Evolutionary conservation across 768 basidiomycete species (phyloP).

Genomic region (Trametes villosa): DNA sequence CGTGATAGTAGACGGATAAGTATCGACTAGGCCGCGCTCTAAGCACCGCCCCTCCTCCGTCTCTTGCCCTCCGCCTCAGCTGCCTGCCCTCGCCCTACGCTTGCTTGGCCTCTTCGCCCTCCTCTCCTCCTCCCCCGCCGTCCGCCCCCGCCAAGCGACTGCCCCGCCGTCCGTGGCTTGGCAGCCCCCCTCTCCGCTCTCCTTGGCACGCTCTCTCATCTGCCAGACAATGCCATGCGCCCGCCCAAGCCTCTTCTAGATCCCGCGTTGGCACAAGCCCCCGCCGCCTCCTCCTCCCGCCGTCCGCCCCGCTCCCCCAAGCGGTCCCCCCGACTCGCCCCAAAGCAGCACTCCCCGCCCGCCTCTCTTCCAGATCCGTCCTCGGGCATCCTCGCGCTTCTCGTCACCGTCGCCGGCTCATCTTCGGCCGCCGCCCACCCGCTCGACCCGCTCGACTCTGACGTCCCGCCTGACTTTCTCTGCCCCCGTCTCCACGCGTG

Average conservation of each 20-base stretch:
- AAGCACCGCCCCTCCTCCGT: background rate
- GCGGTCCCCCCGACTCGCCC: slow-evolving; percentile 6
- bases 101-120: background rate
- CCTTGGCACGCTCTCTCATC: no score
- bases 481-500: slow-evolving; percentile 46
- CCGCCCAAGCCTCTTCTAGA: slow-evolving; percentile 16
- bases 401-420: slow-evolving; percentile 58
- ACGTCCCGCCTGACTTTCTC: slow-evolving; percentile 59
- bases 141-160: slow-evolving; percentile 20
- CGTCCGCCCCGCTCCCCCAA: slow-evolving; percentile 15
- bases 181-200: slow-evolving; percentile 1
- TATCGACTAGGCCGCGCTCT: background rate
- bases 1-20: slow-evolving; percentile 20
- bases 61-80: background rate
- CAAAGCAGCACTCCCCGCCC: slow-evolving; percentile 7
- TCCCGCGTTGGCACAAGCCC: slow-evolving; percentile 14
- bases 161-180: slow-evolving; percentile 5
- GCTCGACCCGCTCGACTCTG: slow-evolving; percentile 42
- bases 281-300: slow-evolving; percentile 22
- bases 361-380: slow-evolving; percentile 46
- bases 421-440: slow-evolving; percentile 52
- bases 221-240: slow-evolving; percentile 24
- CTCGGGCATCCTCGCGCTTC: slow-evolving; percentile 53
- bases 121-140: slow-evolving; percentile 24
- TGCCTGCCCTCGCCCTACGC: background rate